A percentile compares a stretch with the other conserved stretches of the same genome.
These are phyloP conservation scores for Neophaeococcomyces aloes DNA, from an alignment of 2,329 filamentous ascomycete genomes.

Conservation along the genomic window DNA sequence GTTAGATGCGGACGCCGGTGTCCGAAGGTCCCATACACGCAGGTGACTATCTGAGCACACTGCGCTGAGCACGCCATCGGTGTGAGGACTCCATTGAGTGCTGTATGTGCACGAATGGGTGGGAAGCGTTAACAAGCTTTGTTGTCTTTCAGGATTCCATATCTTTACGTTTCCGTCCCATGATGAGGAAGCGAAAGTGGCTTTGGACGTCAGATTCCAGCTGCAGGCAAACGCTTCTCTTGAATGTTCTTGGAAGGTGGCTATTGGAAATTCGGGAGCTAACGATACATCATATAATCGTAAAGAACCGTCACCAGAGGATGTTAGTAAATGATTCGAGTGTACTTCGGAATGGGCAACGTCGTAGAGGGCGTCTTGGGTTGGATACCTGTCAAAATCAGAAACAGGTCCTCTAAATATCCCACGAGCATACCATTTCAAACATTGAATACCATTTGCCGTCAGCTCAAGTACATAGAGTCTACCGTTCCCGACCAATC, in stretches of 20 bases:
- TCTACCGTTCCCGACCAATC: conserved; percentile 89
- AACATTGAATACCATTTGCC: conserved; percentile 67
- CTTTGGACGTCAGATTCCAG: conserved; percentile 87
- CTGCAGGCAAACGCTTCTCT: conserved; percentile 84
- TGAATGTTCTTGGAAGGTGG: conserved; percentile 87
- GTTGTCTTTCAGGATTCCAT: conserved; percentile 68
- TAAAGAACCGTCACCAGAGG: conserved; percentile 84
- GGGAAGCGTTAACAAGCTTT: conserved; percentile 74
- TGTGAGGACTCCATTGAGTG: conserved; percentile 80
- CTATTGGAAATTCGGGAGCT: conserved; percentile 66
- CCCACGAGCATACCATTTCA: conserved; percentile 63
- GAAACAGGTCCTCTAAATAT: too few relatives aligned
- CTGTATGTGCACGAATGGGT: conserved; percentile 92
- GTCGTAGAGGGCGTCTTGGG: conserved; percentile 94
- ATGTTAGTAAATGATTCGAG: conserved; percentile 83
- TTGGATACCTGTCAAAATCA: conserved; percentile 61
- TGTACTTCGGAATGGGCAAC: conserved; percentile 91
- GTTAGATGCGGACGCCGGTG: conserved; percentile 74
- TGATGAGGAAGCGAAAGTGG: conserved; percentile 78
- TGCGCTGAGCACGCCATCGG: conserved; percentile 71
- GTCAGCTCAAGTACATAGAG: conserved; percentile 77
- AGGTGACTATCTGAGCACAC: conserved; percentile 84
- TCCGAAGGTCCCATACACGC: conserved; percentile 82
- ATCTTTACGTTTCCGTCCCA: conserved; percentile 97
- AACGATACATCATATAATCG: conserved; percentile 85